Base-by-base conservation (phyloP, 208 protist genomes). In the Leishmania major region DNA sequence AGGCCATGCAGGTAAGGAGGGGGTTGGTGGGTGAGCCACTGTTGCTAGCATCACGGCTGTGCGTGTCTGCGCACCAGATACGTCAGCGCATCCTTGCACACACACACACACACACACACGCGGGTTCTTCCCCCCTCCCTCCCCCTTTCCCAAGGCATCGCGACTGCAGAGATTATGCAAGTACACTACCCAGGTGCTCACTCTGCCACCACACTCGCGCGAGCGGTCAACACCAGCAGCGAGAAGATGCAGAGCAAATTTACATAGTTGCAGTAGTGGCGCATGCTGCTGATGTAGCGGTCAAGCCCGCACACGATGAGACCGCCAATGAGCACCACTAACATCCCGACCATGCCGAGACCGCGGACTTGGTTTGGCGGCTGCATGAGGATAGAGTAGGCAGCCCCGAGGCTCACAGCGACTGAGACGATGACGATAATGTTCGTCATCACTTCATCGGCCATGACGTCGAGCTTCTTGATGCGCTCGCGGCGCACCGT, bases 291-390 rank as follows among this genome's bases (percentile, higher is more conserved):
- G 22, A 86, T 78, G 66, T 77, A 55, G 59, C 82, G 79, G 53
- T 87, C 82, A 25, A 84, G 31, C 1, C 89, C 81, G 25, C 88
- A 57, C 31, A 80, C 55, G n/a, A 89, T 75, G 25, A 93, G n/a
- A 10, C 60, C 85, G 15, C 80, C 84, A 22, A 85, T 74, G 49
- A 94, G 60, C 25, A 90, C 75, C 1, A 86, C 13, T 45, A 95
- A 45, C 51, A 95, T 81, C 0, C 76, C 40, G 2, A 60, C 60
- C 8, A 86, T 80, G 11, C 88, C 89, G 55, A 86, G 55, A 37
- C 88, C 90, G 22, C 91, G 93, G 17, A 92, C 83, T 64, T 90
- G 76, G 76, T 91, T 95, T 31, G 88, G 64, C 28, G 78, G 57
- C 77, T 91, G 90, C 74, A 85, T 69, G 62, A 84, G 49, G 76